Conservation (phyloP, 805 yeast genomes). For the Saccharomycopsis olivae region DNA sequence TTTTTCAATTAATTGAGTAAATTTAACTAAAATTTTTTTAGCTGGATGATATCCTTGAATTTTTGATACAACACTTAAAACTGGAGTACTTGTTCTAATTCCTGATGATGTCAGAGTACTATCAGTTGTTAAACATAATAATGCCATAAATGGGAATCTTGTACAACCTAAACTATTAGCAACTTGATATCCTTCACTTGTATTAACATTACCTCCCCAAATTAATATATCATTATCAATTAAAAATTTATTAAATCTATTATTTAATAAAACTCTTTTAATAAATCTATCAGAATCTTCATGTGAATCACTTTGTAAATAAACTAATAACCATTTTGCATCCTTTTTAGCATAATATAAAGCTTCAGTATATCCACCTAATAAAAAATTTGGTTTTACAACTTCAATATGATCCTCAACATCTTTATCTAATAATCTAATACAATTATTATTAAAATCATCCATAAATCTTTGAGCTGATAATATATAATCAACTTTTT, state of each 20-base stretch:
- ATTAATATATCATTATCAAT: conserved; percentile 43
- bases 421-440: conserved; percentile 13
- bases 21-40: conserved; percentile 32
- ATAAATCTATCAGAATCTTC: conserved; percentile 49
- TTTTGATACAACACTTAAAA: conserved; percentile 49
- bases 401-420: conserved; percentile 2
- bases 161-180: conserved; percentile 65
- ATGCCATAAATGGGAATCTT: conserved; percentile 72
- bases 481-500: conserved; percentile 38
- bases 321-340: conserved; percentile 62
- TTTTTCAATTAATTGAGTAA: conserved; percentile 38
- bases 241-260: conserved; percentile 36
- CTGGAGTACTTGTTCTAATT: conserved; percentile 39
- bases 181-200: conserved; percentile 75
- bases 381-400: conserved; percentile 31
- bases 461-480: conserved; percentile 41
- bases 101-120: conserved; percentile 46
- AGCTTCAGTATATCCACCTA: conserved; percentile 76
- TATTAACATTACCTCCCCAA: conserved; percentile 86
- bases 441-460: conserved; percentile 36
- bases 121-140: conserved; percentile 56
- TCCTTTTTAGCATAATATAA: conserved; percentile 57
- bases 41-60: conserved; percentile 47
- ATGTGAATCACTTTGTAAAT: conserved; percentile 63
- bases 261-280: conserved; percentile 41